A percentile compares a stretch with the other conserved stretches of the same genome.
phyloP scores from a whole-genome alignment of 202 grass and related monocot species.

The Musa balbisiana region DNA sequence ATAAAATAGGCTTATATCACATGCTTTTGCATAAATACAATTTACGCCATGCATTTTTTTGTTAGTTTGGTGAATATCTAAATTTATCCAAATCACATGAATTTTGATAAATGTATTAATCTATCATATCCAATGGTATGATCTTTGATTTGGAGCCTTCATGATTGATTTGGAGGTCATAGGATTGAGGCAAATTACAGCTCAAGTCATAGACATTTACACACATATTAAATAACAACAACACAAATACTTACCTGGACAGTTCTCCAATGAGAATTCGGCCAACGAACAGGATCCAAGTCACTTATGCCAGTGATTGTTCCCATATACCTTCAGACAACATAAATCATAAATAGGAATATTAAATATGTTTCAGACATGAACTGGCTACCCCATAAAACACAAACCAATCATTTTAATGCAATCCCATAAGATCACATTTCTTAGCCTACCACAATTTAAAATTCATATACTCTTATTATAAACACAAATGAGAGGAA shows the following conservation, averaged over 20 bases:
- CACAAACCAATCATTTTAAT: not conserved
- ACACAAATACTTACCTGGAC: conserved; percentile 54
- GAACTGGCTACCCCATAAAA: not conserved
- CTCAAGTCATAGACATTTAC: too few relatives aligned
- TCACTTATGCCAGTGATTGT: conserved; percentile 93
- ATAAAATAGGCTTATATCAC: too few relatives aligned
- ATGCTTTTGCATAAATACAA: too few relatives aligned
- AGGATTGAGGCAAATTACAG: too few relatives aligned
- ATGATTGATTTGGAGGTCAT: too few relatives aligned
- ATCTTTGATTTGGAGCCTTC: too few relatives aligned
- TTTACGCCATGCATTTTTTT: too few relatives aligned
- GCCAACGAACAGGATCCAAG: conserved; percentile 71
- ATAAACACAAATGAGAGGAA: not conserved
- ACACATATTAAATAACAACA: not conserved
- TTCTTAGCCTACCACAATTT: not conserved
- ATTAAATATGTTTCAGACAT: not conserved
- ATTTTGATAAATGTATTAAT: too few relatives aligned
- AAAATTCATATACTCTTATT: not conserved
- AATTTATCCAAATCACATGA: too few relatives aligned
- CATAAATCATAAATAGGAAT: not conserved
- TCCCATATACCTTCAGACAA: conserved; percentile 67
- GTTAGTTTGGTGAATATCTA: too few relatives aligned
- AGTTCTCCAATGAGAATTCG: conserved; percentile 95
- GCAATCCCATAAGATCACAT: not conserved
- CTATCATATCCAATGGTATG: too few relatives aligned